Conservation (phyloP, 208 protist genomes). For the Plasmodiophora brassicae region DNA sequence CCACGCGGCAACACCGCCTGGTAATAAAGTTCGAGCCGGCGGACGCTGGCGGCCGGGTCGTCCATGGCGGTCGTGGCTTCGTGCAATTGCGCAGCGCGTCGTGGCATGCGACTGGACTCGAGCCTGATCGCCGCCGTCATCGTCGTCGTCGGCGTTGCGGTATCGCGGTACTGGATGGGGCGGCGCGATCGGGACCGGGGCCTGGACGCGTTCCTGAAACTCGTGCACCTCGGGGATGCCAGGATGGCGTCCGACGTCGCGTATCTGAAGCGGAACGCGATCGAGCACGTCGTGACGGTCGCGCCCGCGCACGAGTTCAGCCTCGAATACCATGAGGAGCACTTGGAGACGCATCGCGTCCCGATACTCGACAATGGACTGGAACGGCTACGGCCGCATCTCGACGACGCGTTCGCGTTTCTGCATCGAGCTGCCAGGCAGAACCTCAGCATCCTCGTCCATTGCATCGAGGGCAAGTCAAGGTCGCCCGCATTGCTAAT, state of each 20-base stretch:
- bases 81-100: too few species aligned
- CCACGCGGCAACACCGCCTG: background rate
- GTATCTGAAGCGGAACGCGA: background rate
- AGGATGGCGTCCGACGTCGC: background rate
- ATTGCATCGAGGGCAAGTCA: slow-evolving; percentile 14
- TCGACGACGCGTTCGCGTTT: background rate
- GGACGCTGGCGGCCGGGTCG: too few species aligned
- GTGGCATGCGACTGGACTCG: too few species aligned
- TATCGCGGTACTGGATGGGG: too few species aligned
- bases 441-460: background rate
- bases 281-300: background rate
- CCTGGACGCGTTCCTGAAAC: background rate
- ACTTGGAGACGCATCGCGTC: background rate
- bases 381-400: background rate
- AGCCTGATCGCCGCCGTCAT: too few species aligned
- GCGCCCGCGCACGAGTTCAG: background rate
- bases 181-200: too few species aligned
- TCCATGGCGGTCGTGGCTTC: too few species aligned
- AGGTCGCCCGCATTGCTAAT: slow-evolving; percentile 13
- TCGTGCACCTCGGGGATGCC: background rate
- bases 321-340: background rate
- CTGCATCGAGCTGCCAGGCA: background rate
- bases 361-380: background rate
- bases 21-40: too few species aligned
- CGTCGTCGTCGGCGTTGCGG: too few species aligned